A percentile compares a stretch with the other conserved stretches of the same genome.
phyloP scores from a whole-genome alignment of 2,329 filamentous ascomycete species.

The Beauveria brongniartii region DNA sequence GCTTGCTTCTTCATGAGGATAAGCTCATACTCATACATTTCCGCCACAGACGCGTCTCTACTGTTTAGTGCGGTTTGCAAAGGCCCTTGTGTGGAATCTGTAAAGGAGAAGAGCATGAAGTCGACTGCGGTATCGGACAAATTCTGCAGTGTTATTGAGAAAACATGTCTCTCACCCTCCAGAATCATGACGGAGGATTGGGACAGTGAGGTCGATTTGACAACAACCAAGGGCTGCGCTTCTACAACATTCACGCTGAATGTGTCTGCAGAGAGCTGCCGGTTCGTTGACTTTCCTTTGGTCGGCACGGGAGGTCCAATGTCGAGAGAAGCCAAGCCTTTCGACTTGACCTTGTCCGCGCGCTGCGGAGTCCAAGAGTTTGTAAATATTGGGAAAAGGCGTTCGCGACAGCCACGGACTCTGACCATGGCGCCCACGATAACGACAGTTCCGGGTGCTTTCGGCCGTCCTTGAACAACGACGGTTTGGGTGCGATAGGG shows the following conservation, averaged over 20 bases:
- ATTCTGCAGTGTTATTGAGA: slow-evolving; percentile 76
- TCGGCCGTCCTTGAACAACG: slow-evolving; percentile 60
- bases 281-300: slow-evolving; percentile 29
- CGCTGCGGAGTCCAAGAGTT: slow-evolving; percentile 65
- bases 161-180: slow-evolving; percentile 74
- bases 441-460: slow-evolving; percentile 56
- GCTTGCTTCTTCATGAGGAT: slow-evolving; percentile 69
- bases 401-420: slow-evolving; percentile 72
- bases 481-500: slow-evolving; percentile 78
- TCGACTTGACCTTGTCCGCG: slow-evolving; percentile 67
- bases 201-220: slow-evolving; percentile 69
- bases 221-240: slow-evolving; percentile 65
- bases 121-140: slow-evolving; percentile 69
- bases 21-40: slow-evolving; percentile 79
- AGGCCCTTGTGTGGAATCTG: slow-evolving; percentile 75
- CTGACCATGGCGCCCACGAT: slow-evolving; percentile 74
- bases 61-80: slow-evolving; percentile 67
- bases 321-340: slow-evolving; percentile 55
- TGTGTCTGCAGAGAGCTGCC: slow-evolving; percentile 38
- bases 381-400: slow-evolving; percentile 75
- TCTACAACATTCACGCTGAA: slow-evolving; percentile 68
- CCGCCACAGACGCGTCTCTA: slow-evolving; percentile 68
- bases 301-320: slow-evolving; percentile 26
- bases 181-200: slow-evolving; percentile 88
- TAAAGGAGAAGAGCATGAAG: slow-evolving; percentile 79